Evolutionary conservation across 805 yeast species (phyloP).

Genomic region (Metschnikowia continentalis): DNA sequence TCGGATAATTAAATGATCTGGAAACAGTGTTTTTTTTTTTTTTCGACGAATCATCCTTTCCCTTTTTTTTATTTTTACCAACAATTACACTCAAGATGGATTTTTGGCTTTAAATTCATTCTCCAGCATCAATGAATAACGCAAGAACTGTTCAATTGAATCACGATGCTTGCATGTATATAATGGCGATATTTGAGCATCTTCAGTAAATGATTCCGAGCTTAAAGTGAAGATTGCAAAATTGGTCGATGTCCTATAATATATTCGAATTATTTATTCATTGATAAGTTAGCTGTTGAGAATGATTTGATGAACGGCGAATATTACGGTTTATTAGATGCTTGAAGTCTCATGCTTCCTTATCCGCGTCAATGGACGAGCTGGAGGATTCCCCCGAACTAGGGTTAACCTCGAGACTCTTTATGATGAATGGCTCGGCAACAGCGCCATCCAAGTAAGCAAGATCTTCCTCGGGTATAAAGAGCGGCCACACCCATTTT

Average conservation of each 20-base stretch:
- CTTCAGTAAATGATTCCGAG: background rate
- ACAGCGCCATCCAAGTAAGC: slow-evolving; percentile 61
- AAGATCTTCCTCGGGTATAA: slow-evolving; percentile 62
- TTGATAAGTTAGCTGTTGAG: background rate
- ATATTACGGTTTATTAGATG: background rate
- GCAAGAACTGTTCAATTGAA: background rate
- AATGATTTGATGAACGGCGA: background rate
- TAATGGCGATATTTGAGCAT: slow-evolving; percentile 5
- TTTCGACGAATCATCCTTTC: slow-evolving; percentile 1
- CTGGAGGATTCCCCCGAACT: background rate
- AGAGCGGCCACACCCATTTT: slow-evolving; percentile 51
- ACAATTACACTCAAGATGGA: background rate
- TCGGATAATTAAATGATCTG: slow-evolving; percentile 26
- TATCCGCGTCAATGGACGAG: slow-evolving; percentile 1
- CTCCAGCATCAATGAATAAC: slow-evolving; percentile 1
- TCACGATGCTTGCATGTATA: slow-evolving; percentile 10
- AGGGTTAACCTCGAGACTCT: slow-evolving; percentile 31
- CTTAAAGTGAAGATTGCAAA: background rate
- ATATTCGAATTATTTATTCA: background rate
- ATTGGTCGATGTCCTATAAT: background rate
- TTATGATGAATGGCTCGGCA: slow-evolving; percentile 52
- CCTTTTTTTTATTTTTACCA: slow-evolving; percentile 7
- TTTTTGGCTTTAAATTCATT: background rate
- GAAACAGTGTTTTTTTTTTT: background rate
- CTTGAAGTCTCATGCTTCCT: background rate